Evolutionary conservation across 257 asterid species (phyloP).

Genomic region (Solanum commersonii): DNA sequence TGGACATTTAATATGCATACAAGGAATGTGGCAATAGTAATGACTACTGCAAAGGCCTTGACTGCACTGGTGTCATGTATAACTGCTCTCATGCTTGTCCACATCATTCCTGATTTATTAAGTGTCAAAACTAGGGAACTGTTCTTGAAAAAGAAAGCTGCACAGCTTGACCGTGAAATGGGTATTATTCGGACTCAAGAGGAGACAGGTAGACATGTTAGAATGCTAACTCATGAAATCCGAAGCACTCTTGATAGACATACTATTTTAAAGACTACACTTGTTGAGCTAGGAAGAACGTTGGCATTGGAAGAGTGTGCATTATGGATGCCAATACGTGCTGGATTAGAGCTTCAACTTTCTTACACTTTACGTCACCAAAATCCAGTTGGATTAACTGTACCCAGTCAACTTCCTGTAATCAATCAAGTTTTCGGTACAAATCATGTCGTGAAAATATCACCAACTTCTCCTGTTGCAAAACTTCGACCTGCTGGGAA

Average conservation of each 20-base stretch:
- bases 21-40: conserved; percentile 80
- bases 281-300: conserved; percentile 90
- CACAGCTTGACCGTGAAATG: conserved; percentile 92
- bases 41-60: conserved; percentile 79
- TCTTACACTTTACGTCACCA: conserved; percentile 90
- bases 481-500: conserved; percentile 69
- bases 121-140: conserved; percentile 94
- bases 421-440: conserved; percentile 74
- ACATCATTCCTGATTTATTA: conserved; percentile 86
- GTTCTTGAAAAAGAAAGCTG: conserved; percentile 87
- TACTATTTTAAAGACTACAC: conserved; percentile 85
- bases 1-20: conserved; percentile 90
- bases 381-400: conserved; percentile 79
- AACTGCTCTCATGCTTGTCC: conserved; percentile 91
- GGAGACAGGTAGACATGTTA: conserved; percentile 94
- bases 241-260: conserved; percentile 98
- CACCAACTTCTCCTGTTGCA: conserved; percentile 91
- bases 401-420: conserved; percentile 79
- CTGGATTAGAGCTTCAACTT: conserved; percentile 91
- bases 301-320: conserved; percentile 91
- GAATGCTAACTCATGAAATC: conserved; percentile 98
- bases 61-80: conserved; percentile 94
- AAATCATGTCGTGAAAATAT: conserved; percentile 59
- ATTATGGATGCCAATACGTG: conserved; percentile 94
- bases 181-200: conserved; percentile 95